Evolutionary conservation across 768 basidiomycete species (phyloP).

Genomic region (Agaricus bisporus): DNA sequence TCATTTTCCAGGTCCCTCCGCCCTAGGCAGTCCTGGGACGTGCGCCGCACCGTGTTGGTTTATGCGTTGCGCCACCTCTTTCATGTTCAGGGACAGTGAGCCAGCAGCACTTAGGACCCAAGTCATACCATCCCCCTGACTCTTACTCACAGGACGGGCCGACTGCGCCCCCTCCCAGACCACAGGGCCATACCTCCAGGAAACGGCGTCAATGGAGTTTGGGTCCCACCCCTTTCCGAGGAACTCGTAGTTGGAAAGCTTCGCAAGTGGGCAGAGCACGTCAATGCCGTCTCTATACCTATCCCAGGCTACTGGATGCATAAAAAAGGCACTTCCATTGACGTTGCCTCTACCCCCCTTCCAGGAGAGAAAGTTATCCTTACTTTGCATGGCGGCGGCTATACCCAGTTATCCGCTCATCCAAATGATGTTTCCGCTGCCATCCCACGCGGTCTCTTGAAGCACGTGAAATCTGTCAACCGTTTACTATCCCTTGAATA

Average conservation of each 20-base stretch:
- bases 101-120: background rate
- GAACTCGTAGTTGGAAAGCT: slow-evolving; percentile 39
- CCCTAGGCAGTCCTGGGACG: slow-evolving; percentile 40
- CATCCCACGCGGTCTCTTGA: slow-evolving; percentile 41
- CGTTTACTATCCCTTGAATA: slow-evolving; percentile 66
- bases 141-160: slow-evolving; percentile 27
- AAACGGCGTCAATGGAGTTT: slow-evolving; percentile 38
- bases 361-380: slow-evolving; percentile 55
- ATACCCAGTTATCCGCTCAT: slow-evolving; percentile 47
- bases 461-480: slow-evolving; percentile 35
- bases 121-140: too few species aligned
- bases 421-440: slow-evolving; percentile 42
- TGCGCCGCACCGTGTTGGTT: slow-evolving; percentile 32
- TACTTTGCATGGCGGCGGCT: slow-evolving; percentile 61
- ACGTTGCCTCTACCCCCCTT: slow-evolving; percentile 30
- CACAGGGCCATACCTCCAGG: slow-evolving; percentile 36
- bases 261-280: slow-evolving; percentile 29
- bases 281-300: slow-evolving; percentile 32
- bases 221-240: slow-evolving; percentile 35
- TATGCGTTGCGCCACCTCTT: slow-evolving; percentile 27
- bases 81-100: slow-evolving; percentile 22
- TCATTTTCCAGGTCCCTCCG: slow-evolving; percentile 29
- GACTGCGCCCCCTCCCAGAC: slow-evolving; percentile 25
- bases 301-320: slow-evolving; percentile 57
- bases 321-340: slow-evolving; percentile 30